Evolutionary conservation across 176 grass and related monocot species (phyloP).

Genomic region (Cocos nucifera): DNA sequence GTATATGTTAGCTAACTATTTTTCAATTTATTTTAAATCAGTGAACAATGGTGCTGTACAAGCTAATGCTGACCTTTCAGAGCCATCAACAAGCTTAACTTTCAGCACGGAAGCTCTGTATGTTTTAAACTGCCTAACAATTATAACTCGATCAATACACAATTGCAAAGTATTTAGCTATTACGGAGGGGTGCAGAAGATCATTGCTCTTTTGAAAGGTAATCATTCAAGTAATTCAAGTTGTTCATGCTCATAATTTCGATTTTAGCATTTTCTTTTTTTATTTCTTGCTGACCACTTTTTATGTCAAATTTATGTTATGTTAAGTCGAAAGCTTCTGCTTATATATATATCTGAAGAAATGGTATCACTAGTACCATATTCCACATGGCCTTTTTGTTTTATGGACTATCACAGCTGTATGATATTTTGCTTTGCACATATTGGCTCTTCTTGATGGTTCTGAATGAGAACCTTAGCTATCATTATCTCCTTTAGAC

Average conservation of each 20-base stretch:
- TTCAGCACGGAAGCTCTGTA: slow-evolving; percentile 47
- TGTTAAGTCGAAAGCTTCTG: no score
- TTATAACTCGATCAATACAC: slow-evolving; percentile 73
- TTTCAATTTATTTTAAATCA: slow-evolving; percentile 13
- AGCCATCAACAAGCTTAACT: slow-evolving; percentile 33
- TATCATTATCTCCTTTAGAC: no score
- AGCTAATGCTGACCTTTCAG: slow-evolving; percentile 35
- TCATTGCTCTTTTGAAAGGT: slow-evolving; percentile 89
- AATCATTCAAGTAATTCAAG: slow-evolving; percentile 6
- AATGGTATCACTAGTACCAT: no score
- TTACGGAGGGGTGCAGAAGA: slow-evolving; percentile 83
- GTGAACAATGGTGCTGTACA: slow-evolving; percentile 50
- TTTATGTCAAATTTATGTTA: no score
- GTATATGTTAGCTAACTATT: not conserved
- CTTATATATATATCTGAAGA: no score
- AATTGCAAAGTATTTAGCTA: slow-evolving; percentile 95
- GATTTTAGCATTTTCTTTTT: not conserved
- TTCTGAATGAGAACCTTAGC: no score
- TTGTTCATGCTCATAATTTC: no score
- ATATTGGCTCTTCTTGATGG: no score
- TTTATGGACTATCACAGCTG: no score
- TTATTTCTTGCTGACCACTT: not conserved
- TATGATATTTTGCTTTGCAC: no score
- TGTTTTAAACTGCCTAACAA: slow-evolving; percentile 68
- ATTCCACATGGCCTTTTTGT: no score